Conservation (phyloP, 2,329 filamentous ascomycete genomes). For the Helminthosporium solani region DNA sequence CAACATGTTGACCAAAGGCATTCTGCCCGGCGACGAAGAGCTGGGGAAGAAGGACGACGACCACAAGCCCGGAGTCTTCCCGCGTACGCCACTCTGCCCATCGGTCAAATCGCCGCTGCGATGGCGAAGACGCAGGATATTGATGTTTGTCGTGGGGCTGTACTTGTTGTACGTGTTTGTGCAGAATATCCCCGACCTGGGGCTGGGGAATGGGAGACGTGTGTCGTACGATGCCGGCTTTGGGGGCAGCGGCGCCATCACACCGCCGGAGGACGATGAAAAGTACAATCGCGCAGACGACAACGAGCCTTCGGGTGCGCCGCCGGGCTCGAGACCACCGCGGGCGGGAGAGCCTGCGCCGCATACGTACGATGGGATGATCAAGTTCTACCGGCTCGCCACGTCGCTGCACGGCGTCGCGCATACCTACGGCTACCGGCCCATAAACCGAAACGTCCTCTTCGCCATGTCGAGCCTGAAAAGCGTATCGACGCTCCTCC, state of each 20-base stretch:
- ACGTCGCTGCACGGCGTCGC: slow-evolving; percentile 62
- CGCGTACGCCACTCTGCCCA: slow-evolving; percentile 34
- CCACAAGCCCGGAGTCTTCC: slow-evolving; percentile 45
- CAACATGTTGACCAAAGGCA: slow-evolving; percentile 42
- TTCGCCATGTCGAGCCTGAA: slow-evolving; percentile 75
- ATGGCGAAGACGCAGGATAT: slow-evolving; percentile 54
- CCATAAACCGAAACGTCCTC: slow-evolving; percentile 68
- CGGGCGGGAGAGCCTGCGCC: slow-evolving; percentile 16
- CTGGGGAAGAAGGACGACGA: slow-evolving; percentile 67
- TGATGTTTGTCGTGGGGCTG: slow-evolving; percentile 40
- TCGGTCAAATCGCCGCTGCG: slow-evolving; percentile 31
- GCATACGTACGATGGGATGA: slow-evolving; percentile 63
- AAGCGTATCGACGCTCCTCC: slow-evolving; percentile 71
- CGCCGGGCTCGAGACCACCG: slow-evolving; percentile 23
- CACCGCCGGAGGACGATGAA: slow-evolving; percentile 10
- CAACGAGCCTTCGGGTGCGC: slow-evolving; percentile 28
- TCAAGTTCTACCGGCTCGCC: slow-evolving; percentile 68
- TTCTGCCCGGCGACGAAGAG: slow-evolving; percentile 59
- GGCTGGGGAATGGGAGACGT: not conserved
- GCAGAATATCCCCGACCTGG: slow-evolving; percentile 57
- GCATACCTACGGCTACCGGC: slow-evolving; percentile 53
- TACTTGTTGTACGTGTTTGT: slow-evolving; percentile 64
- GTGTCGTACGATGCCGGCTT: not conserved
- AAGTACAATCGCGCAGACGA: slow-evolving; percentile 12
- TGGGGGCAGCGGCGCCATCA: slow-evolving; percentile 3